phyloP scores from a whole-genome alignment of 208 protist species.

The Entamoeba dispar region DNA sequence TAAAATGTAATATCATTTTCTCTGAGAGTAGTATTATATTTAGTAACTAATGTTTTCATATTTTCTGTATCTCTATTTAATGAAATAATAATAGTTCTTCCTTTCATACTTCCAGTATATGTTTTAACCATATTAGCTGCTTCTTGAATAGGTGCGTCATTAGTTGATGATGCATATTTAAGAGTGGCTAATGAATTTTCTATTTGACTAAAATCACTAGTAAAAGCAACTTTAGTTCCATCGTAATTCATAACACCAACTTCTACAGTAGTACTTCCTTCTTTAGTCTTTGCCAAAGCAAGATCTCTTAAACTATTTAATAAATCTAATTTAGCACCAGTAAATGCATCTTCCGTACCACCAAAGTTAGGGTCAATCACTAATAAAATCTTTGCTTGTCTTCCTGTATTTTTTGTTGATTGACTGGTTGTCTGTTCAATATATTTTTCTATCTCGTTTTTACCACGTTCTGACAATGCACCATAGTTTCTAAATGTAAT shows the following conservation, averaged over 20 bases:
- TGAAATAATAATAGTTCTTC: background rate
- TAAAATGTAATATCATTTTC: background rate
- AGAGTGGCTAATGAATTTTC: background rate
- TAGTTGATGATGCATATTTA: background rate
- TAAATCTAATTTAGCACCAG: background rate
- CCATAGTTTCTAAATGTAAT: background rate
- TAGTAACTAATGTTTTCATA: background rate
- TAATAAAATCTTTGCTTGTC: background rate
- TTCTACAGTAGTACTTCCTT: background rate
- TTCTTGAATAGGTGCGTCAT: background rate
- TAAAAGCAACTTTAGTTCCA: background rate
- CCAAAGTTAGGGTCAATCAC: background rate
- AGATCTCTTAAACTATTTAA: background rate
- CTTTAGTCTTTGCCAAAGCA: background rate
- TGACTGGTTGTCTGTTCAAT: background rate
- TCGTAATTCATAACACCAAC: background rate
- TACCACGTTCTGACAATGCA: background rate
- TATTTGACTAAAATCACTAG: background rate
- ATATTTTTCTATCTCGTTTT: background rate
- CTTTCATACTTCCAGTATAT: background rate
- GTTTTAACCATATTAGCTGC: background rate
- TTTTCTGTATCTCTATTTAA: background rate
- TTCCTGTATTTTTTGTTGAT: background rate
- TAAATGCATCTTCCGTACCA: background rate
- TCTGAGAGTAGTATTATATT: background rate